These are phyloP conservation scores for Pestalotiopsis sp. DNA, from an alignment of 2,329 filamentous ascomycete species.

Conservation along the genomic window DNA sequence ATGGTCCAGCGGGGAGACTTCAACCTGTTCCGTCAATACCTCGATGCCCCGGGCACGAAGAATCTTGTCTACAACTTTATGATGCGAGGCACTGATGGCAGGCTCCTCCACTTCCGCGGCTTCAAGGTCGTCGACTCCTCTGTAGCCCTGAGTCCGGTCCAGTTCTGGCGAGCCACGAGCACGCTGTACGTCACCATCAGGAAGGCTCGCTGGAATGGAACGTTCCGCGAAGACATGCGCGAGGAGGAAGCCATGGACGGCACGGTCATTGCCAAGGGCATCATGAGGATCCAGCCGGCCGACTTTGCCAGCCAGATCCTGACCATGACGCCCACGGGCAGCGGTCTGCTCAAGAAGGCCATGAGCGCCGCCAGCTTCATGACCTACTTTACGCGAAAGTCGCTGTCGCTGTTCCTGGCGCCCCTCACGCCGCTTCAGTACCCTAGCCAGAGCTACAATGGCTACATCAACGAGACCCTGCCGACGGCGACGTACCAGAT, in stretches of 20 bases:
- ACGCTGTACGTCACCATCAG: constrained; percentile 64
- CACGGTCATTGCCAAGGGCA: constrained; percentile 55
- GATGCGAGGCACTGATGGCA: constrained; percentile 54
- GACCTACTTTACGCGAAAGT: constrained; percentile 56
- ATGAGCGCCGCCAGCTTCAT: constrained; percentile 51
- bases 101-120: constrained; percentile 58
- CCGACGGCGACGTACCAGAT: constrained; percentile 45
- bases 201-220: constrained; percentile 26
- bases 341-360: constrained; percentile 42
- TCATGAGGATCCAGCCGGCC: constrained; percentile 52
- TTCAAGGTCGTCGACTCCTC: constrained; percentile 64
- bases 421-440: constrained; percentile 59
- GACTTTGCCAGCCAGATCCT: constrained; percentile 58
- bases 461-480: constrained; percentile 52
- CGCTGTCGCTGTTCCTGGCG: constrained; percentile 51
- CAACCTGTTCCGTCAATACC: constrained; percentile 55
- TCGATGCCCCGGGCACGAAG: constrained; percentile 54
- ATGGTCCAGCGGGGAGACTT: constrained; percentile 60
- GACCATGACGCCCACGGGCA: constrained; percentile 53
- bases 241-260: constrained; percentile 42
- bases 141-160: constrained; percentile 52
- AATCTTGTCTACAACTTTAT: constrained; percentile 64
- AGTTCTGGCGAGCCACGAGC: constrained; percentile 63
- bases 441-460: constrained; percentile 45
- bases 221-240: constrained; percentile 25